A percentile compares a stretch with the other conserved stretches of the same genome.
phyloP scores from a whole-genome alignment of 768 basidiomycete species.

The Termitomyces sp. region DNA sequence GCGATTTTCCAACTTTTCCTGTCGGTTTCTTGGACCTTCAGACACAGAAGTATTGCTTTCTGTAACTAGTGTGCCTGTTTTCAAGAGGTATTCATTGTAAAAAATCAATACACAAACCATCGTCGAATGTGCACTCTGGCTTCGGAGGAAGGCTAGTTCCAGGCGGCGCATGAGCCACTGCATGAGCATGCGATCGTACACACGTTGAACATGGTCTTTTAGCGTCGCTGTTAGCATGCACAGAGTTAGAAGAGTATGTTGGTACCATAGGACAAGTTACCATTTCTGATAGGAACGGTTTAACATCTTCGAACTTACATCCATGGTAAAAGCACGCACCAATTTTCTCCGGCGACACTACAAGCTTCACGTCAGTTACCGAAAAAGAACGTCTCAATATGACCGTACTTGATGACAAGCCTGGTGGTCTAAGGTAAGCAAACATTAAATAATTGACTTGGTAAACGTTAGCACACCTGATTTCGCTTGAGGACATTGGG shows the following conservation, averaged over 20 bases:
- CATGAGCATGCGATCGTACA: constrained; percentile 67
- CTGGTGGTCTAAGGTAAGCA: constrained; percentile 19
- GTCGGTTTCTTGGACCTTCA: constrained; percentile 54
- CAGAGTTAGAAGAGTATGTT: constrained; percentile 1
- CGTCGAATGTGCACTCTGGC: constrained; percentile 77
- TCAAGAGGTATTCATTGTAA: background rate
- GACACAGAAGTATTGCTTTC: constrained; percentile 27
- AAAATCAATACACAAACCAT: constrained; percentile 31
- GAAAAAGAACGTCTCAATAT: background rate
- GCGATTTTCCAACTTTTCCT: constrained; percentile 60
- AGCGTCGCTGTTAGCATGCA: constrained; percentile 47
- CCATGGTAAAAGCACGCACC: constrained; percentile 30
- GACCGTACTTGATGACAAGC: constrained; percentile 49
- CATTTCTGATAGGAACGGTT: constrained; percentile 43
- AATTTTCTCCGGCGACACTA: constrained; percentile 72
- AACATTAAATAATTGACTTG: background rate
- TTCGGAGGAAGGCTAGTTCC: constrained; percentile 45
- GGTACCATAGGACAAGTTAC: constrained; percentile 24
- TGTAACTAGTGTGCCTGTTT: constrained; percentile 25
- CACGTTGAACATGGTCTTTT: constrained; percentile 76
- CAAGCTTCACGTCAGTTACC: constrained; percentile 18
- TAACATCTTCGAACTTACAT: background rate
- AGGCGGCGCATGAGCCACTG: constrained; percentile 53
- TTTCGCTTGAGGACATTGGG: constrained; percentile 49
- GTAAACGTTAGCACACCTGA: constrained; percentile 26